These are phyloP conservation scores for Porodaedalea pini DNA, from an alignment of 1,284 basidiomycete species.

Conservation along the genomic window DNA sequence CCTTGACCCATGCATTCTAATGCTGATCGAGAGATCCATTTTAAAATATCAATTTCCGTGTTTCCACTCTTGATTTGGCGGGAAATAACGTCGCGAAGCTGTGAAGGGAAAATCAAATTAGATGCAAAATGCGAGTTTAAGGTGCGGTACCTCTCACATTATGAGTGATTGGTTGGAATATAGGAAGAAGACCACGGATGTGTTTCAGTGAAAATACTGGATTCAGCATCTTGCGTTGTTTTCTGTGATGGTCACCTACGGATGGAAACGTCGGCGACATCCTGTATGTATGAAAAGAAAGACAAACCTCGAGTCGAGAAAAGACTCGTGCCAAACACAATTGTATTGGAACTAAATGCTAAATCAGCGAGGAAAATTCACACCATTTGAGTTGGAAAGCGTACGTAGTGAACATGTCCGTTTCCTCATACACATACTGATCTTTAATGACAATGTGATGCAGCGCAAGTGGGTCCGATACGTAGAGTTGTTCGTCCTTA, in stretches of 20 bases:
- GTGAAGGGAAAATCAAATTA: constrained; percentile 4
- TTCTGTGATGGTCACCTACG: constrained; percentile 27
- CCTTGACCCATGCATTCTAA: constrained; percentile 36
- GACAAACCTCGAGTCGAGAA: constrained; percentile 23
- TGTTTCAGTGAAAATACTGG: constrained; percentile 31
- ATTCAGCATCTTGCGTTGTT: constrained; percentile 30
- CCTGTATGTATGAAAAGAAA: neutral
- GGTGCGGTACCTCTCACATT: constrained; percentile 19
- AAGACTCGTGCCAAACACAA: constrained; percentile 23
- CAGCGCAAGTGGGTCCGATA: constrained; percentile 27
- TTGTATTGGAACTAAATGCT: constrained; percentile 1
- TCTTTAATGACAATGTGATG: constrained; percentile 33
- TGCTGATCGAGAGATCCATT: constrained; percentile 34
- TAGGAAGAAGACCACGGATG: constrained; percentile 28
- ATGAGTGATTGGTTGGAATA: constrained; percentile 29
- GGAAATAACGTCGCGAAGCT: constrained; percentile 26
- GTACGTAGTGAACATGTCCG: constrained; percentile 23
- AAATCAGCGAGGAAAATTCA: no score
- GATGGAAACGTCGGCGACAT: neutral
- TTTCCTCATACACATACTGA: constrained; percentile 30
- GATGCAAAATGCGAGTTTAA: no score
- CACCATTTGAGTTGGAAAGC: no score
- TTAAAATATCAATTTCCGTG: constrained; percentile 31
- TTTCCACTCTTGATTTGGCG: constrained; percentile 21
- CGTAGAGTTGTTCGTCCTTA: constrained; percentile 23